Base-by-base conservation (phyloP, 495 filamentous ascomycete species). In the Penicillium coprophilum region DNA sequence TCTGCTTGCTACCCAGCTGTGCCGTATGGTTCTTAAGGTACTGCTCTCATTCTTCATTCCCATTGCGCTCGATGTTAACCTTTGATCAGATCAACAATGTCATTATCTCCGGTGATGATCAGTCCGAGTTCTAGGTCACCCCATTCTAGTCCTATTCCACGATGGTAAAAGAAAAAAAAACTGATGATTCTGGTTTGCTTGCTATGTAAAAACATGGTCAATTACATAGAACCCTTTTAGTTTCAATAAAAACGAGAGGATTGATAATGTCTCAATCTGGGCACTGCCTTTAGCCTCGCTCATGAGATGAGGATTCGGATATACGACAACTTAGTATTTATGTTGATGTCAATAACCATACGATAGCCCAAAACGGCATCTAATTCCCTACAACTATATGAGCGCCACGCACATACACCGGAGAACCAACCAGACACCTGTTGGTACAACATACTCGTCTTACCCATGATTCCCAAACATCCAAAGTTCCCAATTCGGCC, bases 11-110 rank as follows among this genome's bases (percentile, higher is more conserved):
- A 97, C 94, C 19, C 94, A 99, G 77, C 83, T 99, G 27, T 97
- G 95, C 79, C 87, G 94, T 54, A 99, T 99, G 94, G 94, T 99
- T 61, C 83, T 99, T 55, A 99, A 99, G 85, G 88, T 94, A 71
- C 82, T 47, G 31, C 28, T 39, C 19, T 1, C 6, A n/a, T 46
- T 48, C 15, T 38, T 23, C 38, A n/a, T 17, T 48, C 13, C 8
- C 12, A 19, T 12, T 13, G 48, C 20, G 28, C 21, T 20, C 10
- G 17, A 21, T 56, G 46, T 68, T 72, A 67, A 71, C 60, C 36
- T 8, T 23, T 13, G n/a, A 51, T 47, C 58, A 84, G 82, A 80
- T 87, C 60, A 87, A 88, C 77, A 97, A 97, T 72, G 95, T 98
- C 59, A 98, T 98, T 63, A 88, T 98, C 64, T 84, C 92, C 34